Conservation (phyloP, 768 basidiomycete species). For the Podaxis pistillaris region DNA sequence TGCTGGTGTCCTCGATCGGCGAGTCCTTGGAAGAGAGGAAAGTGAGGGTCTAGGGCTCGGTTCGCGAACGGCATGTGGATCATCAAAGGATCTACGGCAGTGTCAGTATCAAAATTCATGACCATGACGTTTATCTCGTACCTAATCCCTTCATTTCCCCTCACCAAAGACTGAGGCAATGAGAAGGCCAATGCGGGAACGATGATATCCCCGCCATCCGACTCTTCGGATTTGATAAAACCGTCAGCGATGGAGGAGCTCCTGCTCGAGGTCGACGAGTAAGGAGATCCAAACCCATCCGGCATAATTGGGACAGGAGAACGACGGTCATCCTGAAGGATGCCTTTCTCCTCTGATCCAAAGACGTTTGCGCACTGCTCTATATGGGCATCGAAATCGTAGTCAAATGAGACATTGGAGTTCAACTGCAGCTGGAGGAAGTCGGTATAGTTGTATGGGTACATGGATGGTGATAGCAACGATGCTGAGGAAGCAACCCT, state of each 20-base stretch:
- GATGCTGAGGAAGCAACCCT: constrained; percentile 1
- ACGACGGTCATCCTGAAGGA: not conserved
- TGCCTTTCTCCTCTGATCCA: constrained; percentile 9
- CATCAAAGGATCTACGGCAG: constrained; percentile 6
- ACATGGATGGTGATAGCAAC: constrained; percentile 1
- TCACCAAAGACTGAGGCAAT: not conserved
- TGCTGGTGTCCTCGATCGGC: constrained; percentile 14
- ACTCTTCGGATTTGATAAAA: constrained; percentile 2
- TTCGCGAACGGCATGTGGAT: not conserved
- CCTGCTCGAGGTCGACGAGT: constrained; percentile 7
- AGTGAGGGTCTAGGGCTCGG: constrained; percentile 9
- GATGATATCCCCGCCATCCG: not conserved
- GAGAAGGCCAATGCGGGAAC: not conserved
- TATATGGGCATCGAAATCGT: constrained; percentile 13
- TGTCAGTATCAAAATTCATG: not conserved
- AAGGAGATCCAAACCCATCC: constrained; percentile 12
- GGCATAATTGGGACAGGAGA: constrained; percentile 3
- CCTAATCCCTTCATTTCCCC: constrained; percentile 6
- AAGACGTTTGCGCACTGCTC: constrained; percentile 11
- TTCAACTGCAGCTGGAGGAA: constrained; percentile 10
- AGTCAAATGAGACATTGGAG: constrained; percentile 7
- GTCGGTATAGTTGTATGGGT: constrained; percentile 8
- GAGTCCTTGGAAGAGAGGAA: constrained; percentile 7
- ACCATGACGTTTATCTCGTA: not conserved
- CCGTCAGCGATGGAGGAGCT: constrained; percentile 3